These are phyloP conservation scores for Exophiala lecanii-corni DNA, from an alignment of 2,329 filamentous ascomycete species.

Conservation along the genomic window DNA sequence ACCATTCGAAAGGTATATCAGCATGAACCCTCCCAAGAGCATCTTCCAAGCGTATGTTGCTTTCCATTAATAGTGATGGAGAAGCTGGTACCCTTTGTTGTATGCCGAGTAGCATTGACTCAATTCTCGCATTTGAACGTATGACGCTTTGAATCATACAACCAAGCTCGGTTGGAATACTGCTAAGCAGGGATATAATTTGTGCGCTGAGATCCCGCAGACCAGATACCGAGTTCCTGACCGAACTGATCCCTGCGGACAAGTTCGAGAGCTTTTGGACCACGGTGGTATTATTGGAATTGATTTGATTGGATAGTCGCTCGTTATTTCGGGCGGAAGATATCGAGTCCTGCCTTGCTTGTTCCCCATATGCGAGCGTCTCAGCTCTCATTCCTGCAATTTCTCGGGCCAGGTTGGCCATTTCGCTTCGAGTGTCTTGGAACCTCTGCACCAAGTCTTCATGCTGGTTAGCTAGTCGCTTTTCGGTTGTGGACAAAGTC, in stretches of 20 bases:
- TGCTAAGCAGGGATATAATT: neutral
- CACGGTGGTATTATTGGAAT: neutral
- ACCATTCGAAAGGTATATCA: slow-evolving; percentile 3
- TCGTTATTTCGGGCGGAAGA: neutral
- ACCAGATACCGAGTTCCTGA: neutral
- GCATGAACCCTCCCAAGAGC: neutral
- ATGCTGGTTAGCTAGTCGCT: neutral
- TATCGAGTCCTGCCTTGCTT: neutral
- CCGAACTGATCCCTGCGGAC: neutral
- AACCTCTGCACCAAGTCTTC: neutral
- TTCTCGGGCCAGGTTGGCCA: neutral
- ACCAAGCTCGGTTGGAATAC: neutral
- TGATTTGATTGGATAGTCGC: neutral
- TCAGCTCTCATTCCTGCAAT: neutral
- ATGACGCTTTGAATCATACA: neutral
- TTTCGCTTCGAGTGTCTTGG: neutral
- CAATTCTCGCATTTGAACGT: neutral
- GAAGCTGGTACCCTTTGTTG: neutral
- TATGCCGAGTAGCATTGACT: slow-evolving; percentile 1
- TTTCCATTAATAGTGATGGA: neutral
- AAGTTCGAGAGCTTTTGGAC: neutral
- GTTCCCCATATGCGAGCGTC: neutral
- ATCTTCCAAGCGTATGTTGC: slow-evolving; percentile 2
- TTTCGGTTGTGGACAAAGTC: neutral
- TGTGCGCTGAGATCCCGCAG: slow-evolving; percentile 1